Base-by-base conservation (phyloP, 345 rosid genomes). In the Moricandia moricandioides region DNA sequence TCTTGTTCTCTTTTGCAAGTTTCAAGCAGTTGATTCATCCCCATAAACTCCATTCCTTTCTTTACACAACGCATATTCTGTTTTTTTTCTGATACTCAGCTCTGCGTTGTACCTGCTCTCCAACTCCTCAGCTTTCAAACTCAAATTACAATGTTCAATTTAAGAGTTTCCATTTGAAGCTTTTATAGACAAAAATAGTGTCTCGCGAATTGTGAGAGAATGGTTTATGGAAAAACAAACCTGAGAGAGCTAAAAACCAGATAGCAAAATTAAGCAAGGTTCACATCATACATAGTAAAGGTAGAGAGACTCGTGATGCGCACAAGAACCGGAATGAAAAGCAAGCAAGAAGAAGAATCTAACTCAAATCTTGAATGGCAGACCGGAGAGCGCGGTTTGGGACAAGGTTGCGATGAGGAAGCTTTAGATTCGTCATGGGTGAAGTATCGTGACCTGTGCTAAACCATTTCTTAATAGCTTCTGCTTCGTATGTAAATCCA, bases 321-420 rank as follows among this genome's bases (percentile, higher is more conserved):
- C 24, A 21, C 24, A 21, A 21, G n/a, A 21, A 21, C 24, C 2
- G 24, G 24, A 21, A 21, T 21, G 24, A 21, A 21, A 21, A 21
- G 24, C 24, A 21, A 21, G 24, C 24, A 21, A 1, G 51, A 43
- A n/a, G 24, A 16, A 49, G 24, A 49, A 49, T 16, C 56, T 21
- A 49, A 49, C 21, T 16, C 56, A 49, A 9, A 14, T 49, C 56
- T 16, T 49, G 84, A 67, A 90, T 86, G 0, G 88, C 85, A 1
- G 92, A 86, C 30, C 90, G 88, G 67, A 86, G 88, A 0, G 89
- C 72, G 8, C 8, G 87, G 81, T 89, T 92, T 12, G 86, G 93
- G 59, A 82, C 54, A 13, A 89, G 86, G 62, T 67, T 75, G 14
- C 17, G 6, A 82, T 85, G 83, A n/a, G 82, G 1, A 56, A 86